Base-by-base conservation (phyloP, 306 rosid genomes). In the Mimosa bimucronata region DNA sequence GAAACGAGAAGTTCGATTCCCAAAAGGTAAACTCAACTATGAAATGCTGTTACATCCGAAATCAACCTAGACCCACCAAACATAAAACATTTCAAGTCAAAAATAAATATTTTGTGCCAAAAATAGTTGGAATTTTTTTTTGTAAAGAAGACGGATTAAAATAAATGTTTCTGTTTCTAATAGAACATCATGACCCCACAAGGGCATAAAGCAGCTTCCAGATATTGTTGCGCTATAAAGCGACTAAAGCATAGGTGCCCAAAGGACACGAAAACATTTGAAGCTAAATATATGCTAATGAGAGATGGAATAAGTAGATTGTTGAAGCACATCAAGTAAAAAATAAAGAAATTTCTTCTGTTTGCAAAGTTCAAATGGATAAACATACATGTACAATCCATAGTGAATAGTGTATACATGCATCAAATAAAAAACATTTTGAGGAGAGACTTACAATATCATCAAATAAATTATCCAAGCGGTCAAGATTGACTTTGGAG, bases 401-500 rank as follows among this genome's bases (percentile, higher is more conserved):
- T 25, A 58, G 18, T 60, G 18, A 11, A 60, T 26, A 13, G 37
- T 18, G 50, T 52, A 58, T 40, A 31, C 0, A 16, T 3, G 37
- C 42, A 16, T 50, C n/a, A 29, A 66, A 76, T 77, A 65, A 4
- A 76, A 80, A 76, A 72, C 28, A 83, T 52, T 70, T 67, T 45
- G 41, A 78, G 71, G 66, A 79, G 77, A 77, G 77, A 66, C 81
- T 72, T 85, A 90, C 92, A 15, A 74, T 73, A 12, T 85, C 87
- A 31, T 82, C 78, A 79, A 89, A 89, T 83, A 88, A 76, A 61
- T 87, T 83, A 28, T 73, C 83, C 84, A 92, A 72, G 45, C 80
- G 83, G 74, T 86, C 92, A 13, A 74, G 83, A 86, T 92, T 90
- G 90, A 92, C 85, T 88, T 83, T 92, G 38, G 84, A 86, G 77